phyloP scores from a whole-genome alignment of 345 rosid genomes.

The Brassica carinata region DNA sequence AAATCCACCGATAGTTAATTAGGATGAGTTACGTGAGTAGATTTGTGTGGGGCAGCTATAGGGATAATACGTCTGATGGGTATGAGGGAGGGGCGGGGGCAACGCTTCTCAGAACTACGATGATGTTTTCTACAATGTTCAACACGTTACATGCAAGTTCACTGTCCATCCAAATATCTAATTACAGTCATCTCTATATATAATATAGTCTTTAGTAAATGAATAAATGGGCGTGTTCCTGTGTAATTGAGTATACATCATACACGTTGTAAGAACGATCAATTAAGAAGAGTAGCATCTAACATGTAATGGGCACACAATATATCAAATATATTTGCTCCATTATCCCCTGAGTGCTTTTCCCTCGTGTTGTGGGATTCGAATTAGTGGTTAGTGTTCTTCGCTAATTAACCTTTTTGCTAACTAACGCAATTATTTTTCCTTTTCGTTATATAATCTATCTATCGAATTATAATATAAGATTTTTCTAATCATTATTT shows the following conservation, averaged over 20 bases:
- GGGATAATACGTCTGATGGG: neutral
- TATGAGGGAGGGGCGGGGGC: slow-evolving; percentile 21
- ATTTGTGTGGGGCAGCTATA: neutral
- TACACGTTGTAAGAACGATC: neutral
- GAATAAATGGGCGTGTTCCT: neutral
- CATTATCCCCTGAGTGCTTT: slow-evolving; percentile 24
- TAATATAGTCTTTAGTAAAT: neutral
- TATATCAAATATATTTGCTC: slow-evolving; percentile 20
- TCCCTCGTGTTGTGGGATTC: slow-evolving; percentile 31
- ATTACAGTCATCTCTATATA: neutral
- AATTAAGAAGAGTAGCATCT: neutral
- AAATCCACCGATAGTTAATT: neutral
- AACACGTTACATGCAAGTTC: slow-evolving; percentile 22
- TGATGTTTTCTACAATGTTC: slow-evolving; percentile 13
- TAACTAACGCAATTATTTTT: slow-evolving; percentile 1
- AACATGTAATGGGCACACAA: slow-evolving; percentile 13
- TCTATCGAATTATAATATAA: neutral
- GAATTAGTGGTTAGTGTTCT: slow-evolving; percentile 24
- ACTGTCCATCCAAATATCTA: neutral
- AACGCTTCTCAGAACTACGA: neutral
- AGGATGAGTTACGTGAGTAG: neutral
- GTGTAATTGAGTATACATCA: neutral
- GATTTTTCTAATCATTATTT: neutral
- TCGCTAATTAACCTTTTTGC: neutral
- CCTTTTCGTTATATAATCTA: neutral